Conservation (phyloP, 2,329 filamentous ascomycete species). For the Dactylellina drechsleri region DNA sequence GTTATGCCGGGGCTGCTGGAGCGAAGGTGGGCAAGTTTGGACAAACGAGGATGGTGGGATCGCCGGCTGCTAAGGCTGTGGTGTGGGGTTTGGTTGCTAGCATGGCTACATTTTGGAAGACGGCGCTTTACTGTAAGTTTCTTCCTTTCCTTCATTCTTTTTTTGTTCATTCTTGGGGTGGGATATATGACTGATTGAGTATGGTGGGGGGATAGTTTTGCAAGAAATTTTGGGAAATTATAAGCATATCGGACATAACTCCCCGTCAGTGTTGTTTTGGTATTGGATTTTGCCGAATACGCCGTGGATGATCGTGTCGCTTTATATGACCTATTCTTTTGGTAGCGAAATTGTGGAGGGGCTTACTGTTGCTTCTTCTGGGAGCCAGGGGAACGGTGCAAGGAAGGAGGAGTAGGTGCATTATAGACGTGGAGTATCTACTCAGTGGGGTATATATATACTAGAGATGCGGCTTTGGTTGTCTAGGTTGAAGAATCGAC, state of each 20-base stretch:
- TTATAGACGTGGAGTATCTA: not conserved
- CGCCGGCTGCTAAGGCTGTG: conserved; percentile 66
- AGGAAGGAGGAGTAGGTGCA: not conserved
- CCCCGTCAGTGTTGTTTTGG: conserved; percentile 66
- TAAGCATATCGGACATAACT: conserved; percentile 72
- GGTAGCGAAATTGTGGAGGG: conserved; percentile 71
- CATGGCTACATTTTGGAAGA: conserved; percentile 75
- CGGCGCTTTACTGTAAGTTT: conserved; percentile 72
- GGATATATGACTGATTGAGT: not conserved
- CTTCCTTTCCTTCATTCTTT: not conserved
- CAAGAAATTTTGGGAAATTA: conserved; percentile 72
- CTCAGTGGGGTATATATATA: not conserved
- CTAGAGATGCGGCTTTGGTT: not conserved
- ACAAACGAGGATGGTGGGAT: conserved; percentile 66
- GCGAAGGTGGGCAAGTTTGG: conserved; percentile 21
- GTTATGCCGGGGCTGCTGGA: not conserved
- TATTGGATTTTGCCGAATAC: conserved; percentile 75
- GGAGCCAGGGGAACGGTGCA: not conserved
- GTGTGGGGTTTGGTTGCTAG: conserved; percentile 71
- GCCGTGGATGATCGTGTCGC: conserved; percentile 72
- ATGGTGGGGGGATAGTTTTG: conserved; percentile 63
- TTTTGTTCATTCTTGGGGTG: no score
- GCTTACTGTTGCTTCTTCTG: not conserved
- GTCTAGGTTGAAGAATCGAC: not conserved
- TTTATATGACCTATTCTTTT: conserved; percentile 71